Conservation (phyloP, 2,329 filamentous ascomycete genomes). For the Trichoderma asperellum region DNA sequence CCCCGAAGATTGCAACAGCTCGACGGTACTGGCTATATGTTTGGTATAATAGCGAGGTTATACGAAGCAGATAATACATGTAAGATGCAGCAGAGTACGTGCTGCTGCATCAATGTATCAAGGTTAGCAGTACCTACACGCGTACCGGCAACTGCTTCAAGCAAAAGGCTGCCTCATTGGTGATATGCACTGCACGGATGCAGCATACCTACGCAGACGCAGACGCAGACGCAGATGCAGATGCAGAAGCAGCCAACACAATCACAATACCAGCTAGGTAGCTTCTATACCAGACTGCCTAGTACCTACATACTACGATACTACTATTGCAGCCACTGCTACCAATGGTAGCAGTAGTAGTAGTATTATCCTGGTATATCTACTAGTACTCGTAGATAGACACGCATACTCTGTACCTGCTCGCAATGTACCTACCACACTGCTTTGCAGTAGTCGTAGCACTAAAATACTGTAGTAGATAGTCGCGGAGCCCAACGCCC, state of each 20-base stretch:
- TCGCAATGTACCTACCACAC: neutral
- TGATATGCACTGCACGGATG: neutral
- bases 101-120: neutral
- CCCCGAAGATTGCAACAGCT: neutral
- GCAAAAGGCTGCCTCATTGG: conserved; percentile 2
- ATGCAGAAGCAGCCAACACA: neutral
- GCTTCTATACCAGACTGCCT: no score
- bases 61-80: neutral
- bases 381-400: neutral
- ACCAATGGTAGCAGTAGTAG: neutral
- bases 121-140: neutral
- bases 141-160: neutral
- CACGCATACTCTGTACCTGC: neutral
- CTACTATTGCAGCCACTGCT: neutral
- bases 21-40: no score
- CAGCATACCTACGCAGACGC: conserved; percentile 5
- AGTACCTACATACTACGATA: no score
- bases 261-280: neutral
- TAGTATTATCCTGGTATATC: neutral
- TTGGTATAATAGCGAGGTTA: neutral
- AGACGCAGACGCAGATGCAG: conserved; percentile 12
- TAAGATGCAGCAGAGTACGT: neutral
- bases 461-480: neutral
- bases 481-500: neutral
- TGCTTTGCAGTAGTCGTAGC: neutral